A percentile compares a stretch with the other conserved stretches of the same genome.
phyloP scores from a whole-genome alignment of 2,329 filamentous ascomycete genomes.

The Trichoderma semiorbis region DNA sequence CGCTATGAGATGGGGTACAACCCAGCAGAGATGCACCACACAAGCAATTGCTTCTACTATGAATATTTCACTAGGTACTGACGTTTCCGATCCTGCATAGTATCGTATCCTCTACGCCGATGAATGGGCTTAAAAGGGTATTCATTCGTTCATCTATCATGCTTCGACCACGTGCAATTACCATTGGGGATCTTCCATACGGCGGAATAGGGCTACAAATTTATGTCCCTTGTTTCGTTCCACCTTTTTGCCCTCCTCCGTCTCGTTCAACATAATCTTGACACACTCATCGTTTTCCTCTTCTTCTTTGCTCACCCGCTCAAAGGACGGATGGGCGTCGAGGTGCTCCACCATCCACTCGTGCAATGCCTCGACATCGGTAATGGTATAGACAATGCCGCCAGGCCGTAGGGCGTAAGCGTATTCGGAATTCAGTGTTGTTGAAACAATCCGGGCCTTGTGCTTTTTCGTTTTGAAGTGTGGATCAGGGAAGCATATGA shows the following conservation, averaged over 20 bases:
- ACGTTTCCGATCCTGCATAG: background rate
- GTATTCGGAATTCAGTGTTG: conserved; percentile 87
- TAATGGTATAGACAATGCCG: conserved; percentile 92
- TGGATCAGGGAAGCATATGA: conserved; percentile 97
- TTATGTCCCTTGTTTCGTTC: conserved; percentile 85
- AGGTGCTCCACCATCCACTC: conserved; percentile 91
- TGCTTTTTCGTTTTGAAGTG: conserved; percentile 98
- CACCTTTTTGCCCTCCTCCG: conserved; percentile 97
- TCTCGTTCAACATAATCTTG: conserved; percentile 72
- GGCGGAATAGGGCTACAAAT: conserved; percentile 83
- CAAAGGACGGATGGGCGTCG: conserved; percentile 72
- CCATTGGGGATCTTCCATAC: conserved; percentile 78
- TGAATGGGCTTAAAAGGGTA: background rate
- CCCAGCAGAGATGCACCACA: background rate
- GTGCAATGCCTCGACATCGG: conserved; percentile 92
- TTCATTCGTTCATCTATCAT: background rate
- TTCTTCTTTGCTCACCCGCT: conserved; percentile 66
- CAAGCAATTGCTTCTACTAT: background rate
- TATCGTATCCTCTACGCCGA: background rate
- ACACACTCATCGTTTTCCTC: conserved; percentile 69
- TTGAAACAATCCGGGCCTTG: conserved; percentile 90
- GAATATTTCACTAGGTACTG: too few relatives aligned
- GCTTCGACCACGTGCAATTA: conserved; percentile 28
- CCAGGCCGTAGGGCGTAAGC: conserved; percentile 81
- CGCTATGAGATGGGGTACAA: background rate